Conservation (phyloP, 495 filamentous ascomycete species). For the Glarea lozoyensis region DNA sequence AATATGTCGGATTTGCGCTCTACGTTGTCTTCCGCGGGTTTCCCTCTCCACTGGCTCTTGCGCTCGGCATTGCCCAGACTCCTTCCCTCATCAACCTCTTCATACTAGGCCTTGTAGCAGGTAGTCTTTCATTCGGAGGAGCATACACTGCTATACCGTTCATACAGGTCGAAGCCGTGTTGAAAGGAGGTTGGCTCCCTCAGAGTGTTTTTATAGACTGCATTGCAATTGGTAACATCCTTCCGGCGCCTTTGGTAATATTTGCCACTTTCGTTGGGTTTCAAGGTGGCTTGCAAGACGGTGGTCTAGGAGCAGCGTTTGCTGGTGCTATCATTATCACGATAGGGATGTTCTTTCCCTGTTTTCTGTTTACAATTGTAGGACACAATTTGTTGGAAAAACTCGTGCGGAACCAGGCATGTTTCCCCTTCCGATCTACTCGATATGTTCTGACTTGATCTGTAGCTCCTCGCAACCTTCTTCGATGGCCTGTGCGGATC, state of each 20-base stretch:
- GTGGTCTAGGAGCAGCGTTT: conserved; percentile 23
- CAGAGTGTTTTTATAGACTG: conserved; percentile 29
- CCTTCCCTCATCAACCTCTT: conserved; percentile 27
- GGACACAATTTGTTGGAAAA: conserved; percentile 26
- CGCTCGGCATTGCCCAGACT: conserved; percentile 27
- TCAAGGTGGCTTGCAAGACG: conserved; percentile 24
- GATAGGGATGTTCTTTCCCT: conserved; percentile 30
- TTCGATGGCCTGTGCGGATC: conserved; percentile 28
- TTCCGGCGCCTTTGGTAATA: conserved; percentile 30
- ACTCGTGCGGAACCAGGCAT: conserved; percentile 27
- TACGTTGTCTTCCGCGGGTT: conserved; percentile 26
- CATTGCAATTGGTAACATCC: conserved; percentile 29
- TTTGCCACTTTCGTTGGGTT: conserved; percentile 31
- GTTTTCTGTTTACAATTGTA: conserved; percentile 29
- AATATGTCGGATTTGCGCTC: conserved; percentile 26
- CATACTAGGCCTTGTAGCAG: conserved; percentile 28
- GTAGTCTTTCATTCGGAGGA: conserved; percentile 28
- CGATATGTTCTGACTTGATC: not conserved
- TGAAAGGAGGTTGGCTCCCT: conserved; percentile 27
- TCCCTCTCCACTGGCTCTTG: conserved; percentile 27
- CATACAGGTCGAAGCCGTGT: conserved; percentile 30
- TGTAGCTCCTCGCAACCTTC: conserved; percentile 25
- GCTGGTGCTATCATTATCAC: conserved; percentile 28
- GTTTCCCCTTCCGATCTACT: not conserved
- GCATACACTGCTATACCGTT: conserved; percentile 32